These are phyloP conservation scores for Pilatotrama ljubarskyi DNA, from an alignment of 768 basidiomycete genomes.

Conservation along the genomic window DNA sequence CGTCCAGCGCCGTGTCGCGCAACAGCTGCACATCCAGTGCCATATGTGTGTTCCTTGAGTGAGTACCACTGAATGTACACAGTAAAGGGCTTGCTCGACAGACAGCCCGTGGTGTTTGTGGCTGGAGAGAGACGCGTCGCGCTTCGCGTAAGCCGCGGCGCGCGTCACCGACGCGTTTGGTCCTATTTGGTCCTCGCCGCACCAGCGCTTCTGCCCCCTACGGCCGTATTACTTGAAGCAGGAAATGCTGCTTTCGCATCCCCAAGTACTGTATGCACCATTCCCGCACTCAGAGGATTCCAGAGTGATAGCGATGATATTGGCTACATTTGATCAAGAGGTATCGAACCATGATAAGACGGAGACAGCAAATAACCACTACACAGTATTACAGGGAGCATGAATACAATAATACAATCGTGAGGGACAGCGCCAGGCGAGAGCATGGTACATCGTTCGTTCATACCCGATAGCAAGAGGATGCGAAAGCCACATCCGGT, in stretches of 20 bases:
- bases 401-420: conserved; percentile 1
- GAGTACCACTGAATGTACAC: background rate
- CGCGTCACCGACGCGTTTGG: conserved; percentile 13
- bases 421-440: too few relatives aligned
- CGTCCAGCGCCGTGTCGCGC: conserved; percentile 33
- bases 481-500: background rate
- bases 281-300: too few relatives aligned
- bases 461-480: background rate
- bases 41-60: background rate
- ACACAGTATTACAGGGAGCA: conserved; percentile 4
- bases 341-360: background rate
- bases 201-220: background rate
- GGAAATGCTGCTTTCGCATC: too few relatives aligned
- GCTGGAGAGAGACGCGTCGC: conserved; percentile 9
- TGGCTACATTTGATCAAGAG: background rate
- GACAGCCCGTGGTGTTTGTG: background rate
- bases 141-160: background rate
- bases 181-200: background rate
- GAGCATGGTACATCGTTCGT: background rate
- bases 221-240: too few relatives aligned
- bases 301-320: background rate
- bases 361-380: too few relatives aligned
- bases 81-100: background rate
- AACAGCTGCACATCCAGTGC: conserved; percentile 32
- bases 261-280: too few relatives aligned